Evolutionary conservation across 1,139 yeast genomes (phyloP), one percentile per base, ranked within the genome.

Genomic region (Candida dubliniensis): DNA sequence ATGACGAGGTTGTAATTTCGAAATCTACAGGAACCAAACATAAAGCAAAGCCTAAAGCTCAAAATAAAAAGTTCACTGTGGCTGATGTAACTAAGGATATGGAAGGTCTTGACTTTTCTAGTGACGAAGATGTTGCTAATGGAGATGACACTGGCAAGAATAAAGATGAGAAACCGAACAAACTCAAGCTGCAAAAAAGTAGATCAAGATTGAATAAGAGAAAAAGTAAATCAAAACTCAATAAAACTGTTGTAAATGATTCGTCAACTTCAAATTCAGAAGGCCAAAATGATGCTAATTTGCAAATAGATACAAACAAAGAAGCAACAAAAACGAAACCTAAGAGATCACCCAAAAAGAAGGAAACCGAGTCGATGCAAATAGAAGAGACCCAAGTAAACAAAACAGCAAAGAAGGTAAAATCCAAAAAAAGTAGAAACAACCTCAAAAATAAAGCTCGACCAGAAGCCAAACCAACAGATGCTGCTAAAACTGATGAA

Each of bases 11-110:
- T 3, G 29, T 40, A 7, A 43, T 46, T 13, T 35, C 36, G 15
- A 37, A 36, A 33, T 37, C 47, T 23, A 14, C 34, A 11, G 34
- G 31, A 25, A 18, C 31, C 38, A 38, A 11, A 10, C 2, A 8
- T 15, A 34, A 25, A 24, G 8, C 32, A 13, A 24, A 29, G 10
- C 7, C 12, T 6, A 37, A 18, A 11, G 18, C 33, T 4, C 39
- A 12, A n/a, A 40, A 44, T 27, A 40, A 34, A 15, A 31, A 26
- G 31, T 41, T 56, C n/a, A 37, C 56, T 1, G 46, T 57, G 9
- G 55, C 54, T 13, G 66, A 63, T 34, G 54, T 63, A 23, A 58
- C 62, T 12, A 52, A 52, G 35, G 70, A 64, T 49, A 54, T 66
- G 44, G 54, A 51, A 18, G 66, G 56, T 15, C 53, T 64, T 14